Percentiles rank a stretch among this genome's conserved stretches.
These are phyloP conservation scores for Naganishia cerealis DNA, from an alignment of 1,284 basidiomycete genomes.

Conservation along the genomic window DNA sequence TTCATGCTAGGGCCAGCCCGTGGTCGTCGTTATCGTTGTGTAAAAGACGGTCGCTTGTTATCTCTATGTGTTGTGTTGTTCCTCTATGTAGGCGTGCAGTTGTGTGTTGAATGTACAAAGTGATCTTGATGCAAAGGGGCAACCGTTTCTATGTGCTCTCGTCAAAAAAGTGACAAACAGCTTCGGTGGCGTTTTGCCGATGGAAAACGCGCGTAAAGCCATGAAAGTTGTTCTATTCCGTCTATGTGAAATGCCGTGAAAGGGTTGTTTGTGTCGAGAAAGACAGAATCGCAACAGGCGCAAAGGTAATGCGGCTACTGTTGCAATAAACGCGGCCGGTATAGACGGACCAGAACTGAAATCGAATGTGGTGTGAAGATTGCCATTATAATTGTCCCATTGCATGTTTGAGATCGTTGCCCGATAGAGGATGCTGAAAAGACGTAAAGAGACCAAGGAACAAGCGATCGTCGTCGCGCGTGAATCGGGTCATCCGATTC, in stretches of 20 bases:
- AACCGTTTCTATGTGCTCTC: conserved; percentile 12
- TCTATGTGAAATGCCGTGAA: conserved; percentile 23
- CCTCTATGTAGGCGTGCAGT: conserved; percentile 18
- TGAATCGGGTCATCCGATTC: background rate
- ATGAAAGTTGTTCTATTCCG: conserved; percentile 26
- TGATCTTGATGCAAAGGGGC: conserved; percentile 21
- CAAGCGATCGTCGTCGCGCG: conserved; percentile 19
- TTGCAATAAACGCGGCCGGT: conserved; percentile 28
- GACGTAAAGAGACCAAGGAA: conserved; percentile 4
- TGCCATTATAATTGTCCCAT: conserved; percentile 24
- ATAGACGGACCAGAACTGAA: conserved; percentile 30
- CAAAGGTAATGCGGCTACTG: background rate
- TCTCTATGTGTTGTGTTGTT: conserved; percentile 28
- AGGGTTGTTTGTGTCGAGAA: conserved; percentile 1
- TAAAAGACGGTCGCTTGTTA: conserved; percentile 12
- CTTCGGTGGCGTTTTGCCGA: conserved; percentile 4
- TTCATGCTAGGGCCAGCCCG: conserved; percentile 18
- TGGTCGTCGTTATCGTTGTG: conserved; percentile 18
- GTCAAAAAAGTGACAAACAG: conserved; percentile 10
- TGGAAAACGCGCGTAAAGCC: conserved; percentile 13
- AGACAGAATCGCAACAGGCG: background rate
- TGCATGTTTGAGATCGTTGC: conserved; percentile 16
- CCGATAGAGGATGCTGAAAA: conserved; percentile 23
- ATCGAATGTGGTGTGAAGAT: conserved; percentile 23
- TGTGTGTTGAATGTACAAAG: conserved; percentile 10